These are phyloP conservation scores for Fomes fomentarius DNA, from an alignment of 1,284 basidiomycete species.

Conservation along the genomic window DNA sequence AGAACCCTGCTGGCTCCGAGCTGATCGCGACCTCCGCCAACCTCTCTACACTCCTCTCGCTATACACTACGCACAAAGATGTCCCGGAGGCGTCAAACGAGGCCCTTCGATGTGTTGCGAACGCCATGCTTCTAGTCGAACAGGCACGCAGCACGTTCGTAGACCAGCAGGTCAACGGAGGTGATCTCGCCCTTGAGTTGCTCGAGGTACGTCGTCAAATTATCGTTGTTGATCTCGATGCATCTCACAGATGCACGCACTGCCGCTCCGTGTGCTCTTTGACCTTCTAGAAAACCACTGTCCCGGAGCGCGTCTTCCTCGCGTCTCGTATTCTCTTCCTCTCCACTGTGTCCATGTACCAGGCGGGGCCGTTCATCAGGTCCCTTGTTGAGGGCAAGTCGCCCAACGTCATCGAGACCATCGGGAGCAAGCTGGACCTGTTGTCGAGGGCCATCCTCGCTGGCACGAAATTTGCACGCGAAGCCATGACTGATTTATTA, in stretches of 20 bases:
- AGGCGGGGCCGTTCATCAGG: constrained; percentile 49
- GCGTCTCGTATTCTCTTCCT: constrained; percentile 78
- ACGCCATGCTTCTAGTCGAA: constrained; percentile 72
- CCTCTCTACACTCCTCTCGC: constrained; percentile 52
- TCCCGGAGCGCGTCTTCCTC: constrained; percentile 70
- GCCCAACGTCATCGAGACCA: constrained; percentile 60
- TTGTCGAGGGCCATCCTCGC: constrained; percentile 48
- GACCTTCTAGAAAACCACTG: constrained; percentile 57
- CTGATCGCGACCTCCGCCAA: constrained; percentile 59
- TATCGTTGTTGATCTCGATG: background rate
- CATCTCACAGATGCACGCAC: background rate
- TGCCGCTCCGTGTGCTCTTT: background rate
- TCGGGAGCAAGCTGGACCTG: constrained; percentile 60
- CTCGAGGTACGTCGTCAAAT: constrained; percentile 55
- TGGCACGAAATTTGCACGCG: constrained; percentile 58
- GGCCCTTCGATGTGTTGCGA: constrained; percentile 76
- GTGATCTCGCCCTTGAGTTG: constrained; percentile 54
- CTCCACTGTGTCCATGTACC: constrained; percentile 55
- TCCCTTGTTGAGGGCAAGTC: constrained; percentile 64
- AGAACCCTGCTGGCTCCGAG: constrained; percentile 69
- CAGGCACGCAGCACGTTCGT: constrained; percentile 61
- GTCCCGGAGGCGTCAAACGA: constrained; percentile 66
- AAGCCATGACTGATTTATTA: constrained; percentile 76
- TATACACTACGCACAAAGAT: constrained; percentile 56
- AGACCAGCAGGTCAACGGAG: constrained; percentile 61